Percentiles rank a stretch among this genome's conserved stretches.
Conservation (phyloP, 495 filamentous ascomycete species). For the Penicillium cinerascens region DNA sequence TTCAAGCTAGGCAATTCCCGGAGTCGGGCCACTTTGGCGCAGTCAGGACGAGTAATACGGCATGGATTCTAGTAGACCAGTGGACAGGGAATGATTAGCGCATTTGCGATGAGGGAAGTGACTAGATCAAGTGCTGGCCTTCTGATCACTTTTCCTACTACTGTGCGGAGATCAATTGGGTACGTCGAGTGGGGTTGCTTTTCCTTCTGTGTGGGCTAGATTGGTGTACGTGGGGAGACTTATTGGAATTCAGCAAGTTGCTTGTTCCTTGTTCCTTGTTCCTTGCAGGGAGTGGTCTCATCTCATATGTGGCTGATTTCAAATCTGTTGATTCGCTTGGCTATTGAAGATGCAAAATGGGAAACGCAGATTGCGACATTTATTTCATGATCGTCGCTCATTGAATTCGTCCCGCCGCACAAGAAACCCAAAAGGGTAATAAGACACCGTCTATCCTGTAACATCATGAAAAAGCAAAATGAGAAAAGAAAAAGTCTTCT, state of each 20-base stretch:
- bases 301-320: background rate
- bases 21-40: too few relatives aligned
- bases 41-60: background rate
- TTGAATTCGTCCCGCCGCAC: background rate
- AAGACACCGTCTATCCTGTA: background rate
- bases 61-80: background rate
- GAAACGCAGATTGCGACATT: background rate
- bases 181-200: background rate
- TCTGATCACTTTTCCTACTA: background rate
- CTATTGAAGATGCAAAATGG: background rate
- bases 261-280: background rate
- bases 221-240: background rate
- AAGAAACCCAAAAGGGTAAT: background rate
- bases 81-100: background rate
- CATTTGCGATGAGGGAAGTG: background rate
- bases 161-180: background rate
- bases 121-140: background rate
- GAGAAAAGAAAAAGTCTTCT: background rate
- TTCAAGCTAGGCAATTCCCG: background rate
- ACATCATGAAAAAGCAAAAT: background rate
- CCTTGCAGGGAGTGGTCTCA: background rate
- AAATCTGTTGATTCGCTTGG: background rate
- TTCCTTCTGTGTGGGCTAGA: background rate
- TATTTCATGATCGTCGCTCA: background rate
- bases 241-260: background rate